Conservation (phyloP, 2,329 filamentous ascomycete genomes). For the Didymella segeticola region DNA sequence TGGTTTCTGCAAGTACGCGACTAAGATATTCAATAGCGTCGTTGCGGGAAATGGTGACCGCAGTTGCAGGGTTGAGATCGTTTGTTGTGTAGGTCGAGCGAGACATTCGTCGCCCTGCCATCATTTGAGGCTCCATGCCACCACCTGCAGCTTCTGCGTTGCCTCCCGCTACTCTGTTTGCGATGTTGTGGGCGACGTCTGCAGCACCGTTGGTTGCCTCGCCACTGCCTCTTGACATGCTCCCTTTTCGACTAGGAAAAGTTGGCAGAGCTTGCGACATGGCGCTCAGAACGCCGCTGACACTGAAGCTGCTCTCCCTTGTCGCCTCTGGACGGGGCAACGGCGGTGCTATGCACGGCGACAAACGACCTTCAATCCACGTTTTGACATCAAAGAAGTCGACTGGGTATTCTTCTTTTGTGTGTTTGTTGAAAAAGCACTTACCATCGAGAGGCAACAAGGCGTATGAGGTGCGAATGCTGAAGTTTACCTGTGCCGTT, state of each 20-base stretch:
- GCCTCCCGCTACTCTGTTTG: constrained; percentile 36
- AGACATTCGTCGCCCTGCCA: constrained; percentile 36
- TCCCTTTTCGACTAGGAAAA: constrained; percentile 45
- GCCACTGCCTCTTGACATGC: constrained; percentile 42
- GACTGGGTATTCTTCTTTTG: constrained; percentile 78
- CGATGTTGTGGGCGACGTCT: constrained; percentile 36
- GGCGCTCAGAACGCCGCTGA: constrained; percentile 55
- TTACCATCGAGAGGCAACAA: constrained; percentile 85
- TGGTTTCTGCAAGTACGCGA: constrained; percentile 74
- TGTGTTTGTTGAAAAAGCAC: constrained; percentile 85
- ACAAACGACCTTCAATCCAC: constrained; percentile 80
- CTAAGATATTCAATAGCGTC: constrained; percentile 71
- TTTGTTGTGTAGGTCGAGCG: constrained; percentile 29
- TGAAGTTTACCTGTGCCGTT: constrained; percentile 93
- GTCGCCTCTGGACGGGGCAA: constrained; percentile 61
- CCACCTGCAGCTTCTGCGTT: constrained; percentile 38
- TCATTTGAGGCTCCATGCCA: constrained; percentile 58
- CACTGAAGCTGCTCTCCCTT: constrained; percentile 48
- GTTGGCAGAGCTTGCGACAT: constrained; percentile 56
- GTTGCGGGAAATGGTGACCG: constrained; percentile 62
- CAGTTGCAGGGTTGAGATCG: constrained; percentile 42
- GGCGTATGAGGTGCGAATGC: constrained; percentile 82
- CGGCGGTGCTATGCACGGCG: constrained; percentile 75
- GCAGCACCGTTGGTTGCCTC: constrained; percentile 17
- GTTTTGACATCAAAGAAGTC: constrained; percentile 82